Evolutionary conservation across 2,329 filamentous ascomycete species (phyloP).

Genomic region (Epichloe gansuensis): DNA sequence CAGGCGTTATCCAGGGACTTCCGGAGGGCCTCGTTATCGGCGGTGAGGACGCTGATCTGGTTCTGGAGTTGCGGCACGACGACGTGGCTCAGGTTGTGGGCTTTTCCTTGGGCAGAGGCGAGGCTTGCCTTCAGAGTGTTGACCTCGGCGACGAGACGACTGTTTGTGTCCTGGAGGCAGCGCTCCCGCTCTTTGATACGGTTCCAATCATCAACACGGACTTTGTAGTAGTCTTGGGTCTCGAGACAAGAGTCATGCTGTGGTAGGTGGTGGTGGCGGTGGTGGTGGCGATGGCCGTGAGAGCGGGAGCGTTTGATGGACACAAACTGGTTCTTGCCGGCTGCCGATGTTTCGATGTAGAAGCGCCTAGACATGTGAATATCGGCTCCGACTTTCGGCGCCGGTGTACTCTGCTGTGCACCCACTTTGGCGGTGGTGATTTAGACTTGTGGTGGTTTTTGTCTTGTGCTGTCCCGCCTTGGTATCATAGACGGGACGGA

Average conservation of each 20-base stretch:
- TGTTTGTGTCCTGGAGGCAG: constrained; percentile 23
- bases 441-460: background rate
- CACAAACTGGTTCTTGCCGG: constrained; percentile 25
- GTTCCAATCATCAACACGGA: constrained; percentile 26
- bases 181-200: constrained; percentile 24
- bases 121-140: constrained; percentile 24
- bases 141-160: constrained; percentile 20
- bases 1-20: constrained; percentile 22
- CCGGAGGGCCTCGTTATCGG: constrained; percentile 28
- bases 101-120: constrained; percentile 22
- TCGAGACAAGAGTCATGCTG: constrained; percentile 12
- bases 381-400: background rate
- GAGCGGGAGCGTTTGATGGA: constrained; percentile 28
- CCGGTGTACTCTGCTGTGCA: constrained; percentile 5
- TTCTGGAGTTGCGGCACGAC: constrained; percentile 25
- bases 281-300: constrained; percentile 19
- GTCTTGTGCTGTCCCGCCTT: too few relatives aligned
- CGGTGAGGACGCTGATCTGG: constrained; percentile 23
- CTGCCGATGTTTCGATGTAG: constrained; percentile 23
- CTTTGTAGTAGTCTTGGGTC: constrained; percentile 21
- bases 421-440: constrained; percentile 10
- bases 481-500: constrained; percentile 2
- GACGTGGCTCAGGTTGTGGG: constrained; percentile 19
- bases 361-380: constrained; percentile 23
- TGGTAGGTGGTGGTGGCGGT: constrained; percentile 22